Base-by-base conservation (phyloP, 495 filamentous ascomycete species). In the Eremomyces bilateralis region DNA sequence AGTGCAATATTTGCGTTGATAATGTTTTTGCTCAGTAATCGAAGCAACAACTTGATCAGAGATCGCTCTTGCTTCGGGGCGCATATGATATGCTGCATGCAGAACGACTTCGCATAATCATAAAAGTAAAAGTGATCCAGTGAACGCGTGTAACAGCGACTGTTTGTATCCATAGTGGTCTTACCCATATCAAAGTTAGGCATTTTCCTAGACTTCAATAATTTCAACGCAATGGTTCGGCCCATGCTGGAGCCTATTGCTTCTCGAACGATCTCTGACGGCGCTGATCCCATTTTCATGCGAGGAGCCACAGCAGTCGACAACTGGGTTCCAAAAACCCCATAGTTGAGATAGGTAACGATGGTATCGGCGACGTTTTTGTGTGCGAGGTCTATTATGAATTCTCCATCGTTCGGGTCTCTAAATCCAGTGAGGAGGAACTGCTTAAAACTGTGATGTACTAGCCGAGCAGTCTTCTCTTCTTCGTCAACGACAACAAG, bases 401-500 rank as follows among this genome's bases (percentile, higher is more conserved):
- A 48, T 15, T 17, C 15, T 30, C 37, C 38, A 21, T 42, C 32
- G 10, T n/a, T 35, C 34, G 36, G 35, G 38, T 40, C 40, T 25
- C 34, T 25, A 33, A 37, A 38, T 3, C 37, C 35, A 33, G 40
- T 38, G 21, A 61, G 43, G 15, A 64, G 41, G 38, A 56, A 61
- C 38, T 62, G 52, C 35, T 47, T 52, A 29, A 64, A 46, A 40
- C 56, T 62, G 29, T 55, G 51, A 38, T 64, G 59, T 20, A 59
- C 44, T 15, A 61, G 38, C 33, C 52, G 43, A 19, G 58, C 43
- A 1, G 58, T 56, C 3, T 41, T 30, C 6, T 54, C 48, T 36
- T 64, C 59, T 47, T 64, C 59, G 30, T 64, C 59, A 20, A 62
- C 42, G n/a, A 37, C 48, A 20, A 63, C 21, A 8, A 63, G 54